Evolutionary conservation across 2,329 filamentous ascomycete species (phyloP), one percentile per base, ranked within the genome.

Genomic region (Colletotrichum tabaci): DNA sequence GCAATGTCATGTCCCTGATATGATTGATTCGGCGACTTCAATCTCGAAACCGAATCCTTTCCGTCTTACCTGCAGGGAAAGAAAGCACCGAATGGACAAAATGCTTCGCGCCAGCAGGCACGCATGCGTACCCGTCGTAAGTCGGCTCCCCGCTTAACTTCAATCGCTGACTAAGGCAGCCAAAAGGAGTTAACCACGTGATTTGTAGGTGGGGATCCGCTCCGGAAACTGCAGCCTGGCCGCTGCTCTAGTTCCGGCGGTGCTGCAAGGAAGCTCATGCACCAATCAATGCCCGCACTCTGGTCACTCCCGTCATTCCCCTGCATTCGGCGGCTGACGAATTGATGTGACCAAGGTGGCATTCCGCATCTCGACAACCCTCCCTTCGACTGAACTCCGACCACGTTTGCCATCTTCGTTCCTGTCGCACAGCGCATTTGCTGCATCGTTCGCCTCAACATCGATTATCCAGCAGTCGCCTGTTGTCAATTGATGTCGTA

Each of bases 291-390:
- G 68, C 65, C 21, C 53, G 18, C 40, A 42, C n/a, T 53, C 68
- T 47, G 58, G 58, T 64, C 65, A 71, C 60, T 60, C 52, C 58
- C 53, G 65, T 58, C 57, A 38, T 67, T 71, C 26, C 68, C 65
- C 68, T 71, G 68, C 61, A 66, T 49, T 21, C 47, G 57, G 63
- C 68, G 60, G 65, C 68, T 71, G 58, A 71, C 64, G 68, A 71
- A 58, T 61, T 23, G 30, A 50, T 50, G 15, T 68, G 68, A 60
- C 68, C 64, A 68, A 63, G 58, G 47, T 63, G 35, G 60, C 60
- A 16, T 62, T 30, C 35, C 35, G 44, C 35, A 46, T 46, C 38
- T 57, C 21, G 60, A 61, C 47, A 61, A 38, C 35, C 10, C 30
- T 21, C 50, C 26, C 50, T 40, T 5, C 57, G n/a, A 46, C 49